phyloP scores from a whole-genome alignment of 2,329 filamentous ascomycete species.

The Cadophora gregata region DNA sequence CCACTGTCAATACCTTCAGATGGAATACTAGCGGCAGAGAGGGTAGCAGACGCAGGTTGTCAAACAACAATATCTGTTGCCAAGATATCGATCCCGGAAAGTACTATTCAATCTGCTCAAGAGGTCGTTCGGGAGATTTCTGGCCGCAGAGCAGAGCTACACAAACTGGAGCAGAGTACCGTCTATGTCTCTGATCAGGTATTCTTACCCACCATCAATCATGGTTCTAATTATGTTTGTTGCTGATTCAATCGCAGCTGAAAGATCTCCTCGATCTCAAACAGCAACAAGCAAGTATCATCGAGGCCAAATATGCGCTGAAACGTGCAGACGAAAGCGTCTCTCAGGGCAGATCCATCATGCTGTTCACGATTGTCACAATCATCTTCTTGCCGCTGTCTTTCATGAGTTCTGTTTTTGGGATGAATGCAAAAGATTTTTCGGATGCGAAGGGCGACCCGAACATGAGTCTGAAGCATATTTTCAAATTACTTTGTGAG shows the following conservation, averaged over 20 bases:
- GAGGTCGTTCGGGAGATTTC: slow-evolving; percentile 12
- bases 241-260: slow-evolving; percentile 17
- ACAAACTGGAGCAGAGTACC: slow-evolving; percentile 21
- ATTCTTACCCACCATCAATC: background rate
- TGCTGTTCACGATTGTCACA: slow-evolving; percentile 35
- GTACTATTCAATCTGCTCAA: slow-evolving; percentile 16
- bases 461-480: slow-evolving; percentile 21
- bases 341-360: slow-evolving; percentile 45
- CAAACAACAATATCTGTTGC: background rate
- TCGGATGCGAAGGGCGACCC: slow-evolving; percentile 20
- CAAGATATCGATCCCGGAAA: slow-evolving; percentile 4
- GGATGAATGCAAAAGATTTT: slow-evolving; percentile 31
- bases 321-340: slow-evolving; percentile 50
- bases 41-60: background rate
- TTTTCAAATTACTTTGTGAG: slow-evolving; percentile 28
- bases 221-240: background rate
- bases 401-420: slow-evolving; percentile 33
- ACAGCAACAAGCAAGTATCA: slow-evolving; percentile 53
- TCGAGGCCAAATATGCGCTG: slow-evolving; percentile 51
- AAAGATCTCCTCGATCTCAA: slow-evolving; percentile 50
- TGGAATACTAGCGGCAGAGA: background rate
- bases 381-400: slow-evolving; percentile 34
- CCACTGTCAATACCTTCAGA: background rate
- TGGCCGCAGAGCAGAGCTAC: slow-evolving; percentile 21
- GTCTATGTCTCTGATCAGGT: slow-evolving; percentile 8